Base-by-base conservation (phyloP, 768 basidiomycete genomes). In the Clitopilus passeckerianus region DNA sequence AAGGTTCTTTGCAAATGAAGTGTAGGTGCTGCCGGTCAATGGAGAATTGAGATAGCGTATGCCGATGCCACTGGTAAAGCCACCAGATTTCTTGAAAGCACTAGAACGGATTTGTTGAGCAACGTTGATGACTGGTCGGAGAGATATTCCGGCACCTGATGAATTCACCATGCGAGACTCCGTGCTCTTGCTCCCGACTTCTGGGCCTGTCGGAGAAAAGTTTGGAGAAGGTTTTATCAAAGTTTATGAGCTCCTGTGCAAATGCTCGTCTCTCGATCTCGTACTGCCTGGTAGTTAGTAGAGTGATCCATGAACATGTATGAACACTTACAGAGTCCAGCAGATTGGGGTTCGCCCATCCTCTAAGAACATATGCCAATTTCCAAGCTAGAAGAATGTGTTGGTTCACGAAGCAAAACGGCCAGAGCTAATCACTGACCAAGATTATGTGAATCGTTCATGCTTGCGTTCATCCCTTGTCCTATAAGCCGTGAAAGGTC, bases 381-480 rank as follows among this genome's bases (percentile, higher is more conserved):
- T 89, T 89, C 87, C 87, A 89, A 10, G 77, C 83, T 80, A 24
- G 37, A 27, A 18, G 20, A 4, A 23, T n/a, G n/a, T n/a, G n/a
- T n/a, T 20, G 22, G n/a, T 20, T 18, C 10, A 20, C n/a, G 22
- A 50, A 50, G 5, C n/a, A 3, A 12, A 50, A 12, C 4, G 10
- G 44, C 12, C 3, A 58, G 30, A 33, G 34, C 37, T 23, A 44
- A 22, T 50, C 5, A 60, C 71, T 44, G 60, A 81, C 85, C 80
- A 22, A 91, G 78, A 65, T 90, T 90, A 61, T 88, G 88, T 16
- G 85, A 80, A 66, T 90, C 89, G 54, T 83, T 85, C 84, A 90
- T 89, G 61, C 85, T 85, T 7, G 87, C 88, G 64, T 89, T 89
- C 87, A 89, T 86, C 10, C 87, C 89, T 68, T 90, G 89, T 14